Conservation (phyloP, 106 monocot species). For the Dendrobium huoshanense region DNA sequence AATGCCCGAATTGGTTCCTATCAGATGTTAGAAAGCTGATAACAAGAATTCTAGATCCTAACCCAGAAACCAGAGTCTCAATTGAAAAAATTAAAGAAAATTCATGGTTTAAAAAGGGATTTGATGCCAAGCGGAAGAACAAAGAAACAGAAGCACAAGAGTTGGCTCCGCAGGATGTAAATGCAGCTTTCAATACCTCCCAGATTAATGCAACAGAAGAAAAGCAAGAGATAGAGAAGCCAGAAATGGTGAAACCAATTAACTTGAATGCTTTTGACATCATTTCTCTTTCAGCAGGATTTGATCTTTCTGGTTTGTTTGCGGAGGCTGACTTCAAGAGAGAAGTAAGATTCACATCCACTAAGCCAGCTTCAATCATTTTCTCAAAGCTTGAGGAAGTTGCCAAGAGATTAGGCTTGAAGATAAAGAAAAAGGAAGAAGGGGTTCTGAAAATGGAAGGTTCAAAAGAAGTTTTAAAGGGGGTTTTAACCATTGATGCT, state of each 20-base stretch:
- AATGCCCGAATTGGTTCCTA: slow-evolving; percentile 36
- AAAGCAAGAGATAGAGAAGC: background rate
- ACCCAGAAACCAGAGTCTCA: slow-evolving; percentile 37
- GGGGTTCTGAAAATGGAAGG: slow-evolving; percentile 29
- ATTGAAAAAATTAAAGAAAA: slow-evolving; percentile 27
- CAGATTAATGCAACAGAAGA: background rate
- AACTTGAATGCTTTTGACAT: slow-evolving; percentile 35
- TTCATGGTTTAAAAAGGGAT: slow-evolving; percentile 31
- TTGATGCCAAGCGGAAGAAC: slow-evolving; percentile 6
- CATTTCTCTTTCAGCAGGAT: slow-evolving; percentile 31
- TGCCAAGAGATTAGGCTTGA: slow-evolving; percentile 17
- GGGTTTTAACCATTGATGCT: slow-evolving; percentile 18
- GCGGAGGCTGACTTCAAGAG: slow-evolving; percentile 8
- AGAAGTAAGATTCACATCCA: slow-evolving; percentile 21
- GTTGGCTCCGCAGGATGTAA: slow-evolving; percentile 2
- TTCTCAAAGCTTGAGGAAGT: slow-evolving; percentile 30
- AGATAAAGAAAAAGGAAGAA: slow-evolving; percentile 28
- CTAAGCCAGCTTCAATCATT: slow-evolving; percentile 16
- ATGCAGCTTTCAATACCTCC: slow-evolving; percentile 12
- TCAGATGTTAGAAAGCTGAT: slow-evolving; percentile 31
- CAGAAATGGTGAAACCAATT: slow-evolving; percentile 8
- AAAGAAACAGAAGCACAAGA: slow-evolving; percentile 14
- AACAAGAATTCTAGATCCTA: slow-evolving; percentile 32
- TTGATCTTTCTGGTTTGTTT: slow-evolving; percentile 29
- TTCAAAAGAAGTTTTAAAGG: slow-evolving; percentile 14